A percentile compares a stretch with the other conserved stretches of the same genome.
These are phyloP conservation scores for Chaetomium olivaceum DNA, from an alignment of 2,329 filamentous ascomycete species.

Conservation along the genomic window DNA sequence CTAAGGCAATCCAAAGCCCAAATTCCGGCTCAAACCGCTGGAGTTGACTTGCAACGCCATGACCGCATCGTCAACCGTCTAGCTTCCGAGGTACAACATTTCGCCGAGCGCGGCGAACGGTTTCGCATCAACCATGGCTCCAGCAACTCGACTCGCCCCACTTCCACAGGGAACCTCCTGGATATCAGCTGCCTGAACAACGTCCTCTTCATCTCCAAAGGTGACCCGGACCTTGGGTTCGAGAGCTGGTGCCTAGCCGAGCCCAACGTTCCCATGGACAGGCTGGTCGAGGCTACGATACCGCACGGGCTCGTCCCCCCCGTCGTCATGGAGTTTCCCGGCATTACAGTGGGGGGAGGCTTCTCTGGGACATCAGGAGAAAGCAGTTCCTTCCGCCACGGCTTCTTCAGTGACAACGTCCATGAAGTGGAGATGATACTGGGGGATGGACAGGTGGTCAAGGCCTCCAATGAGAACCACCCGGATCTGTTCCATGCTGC, in stretches of 20 bases:
- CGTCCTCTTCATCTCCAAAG: background rate
- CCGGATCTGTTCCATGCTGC: slow-evolving; percentile 60
- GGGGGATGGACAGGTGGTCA: slow-evolving; percentile 56
- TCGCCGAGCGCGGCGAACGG: slow-evolving; percentile 4
- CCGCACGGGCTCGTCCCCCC: slow-evolving; percentile 58
- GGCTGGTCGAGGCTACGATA: slow-evolving; percentile 59
- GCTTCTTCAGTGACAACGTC: slow-evolving; percentile 65
- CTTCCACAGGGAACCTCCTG: background rate
- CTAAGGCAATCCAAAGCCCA: background rate
- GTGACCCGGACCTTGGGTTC: background rate
- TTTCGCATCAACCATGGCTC: background rate
- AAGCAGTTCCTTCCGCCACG: slow-evolving; percentile 65
- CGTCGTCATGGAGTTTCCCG: slow-evolving; percentile 71
- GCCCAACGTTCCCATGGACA: slow-evolving; percentile 69
- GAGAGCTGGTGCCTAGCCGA: slow-evolving; percentile 50
- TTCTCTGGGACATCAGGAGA: slow-evolving; percentile 68
- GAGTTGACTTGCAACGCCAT: background rate
- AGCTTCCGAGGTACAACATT: background rate
- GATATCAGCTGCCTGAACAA: background rate
- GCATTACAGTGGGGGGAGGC: slow-evolving; percentile 67
- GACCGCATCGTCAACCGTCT: background rate
- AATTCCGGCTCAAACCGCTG: background rate
- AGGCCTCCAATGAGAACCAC: slow-evolving; percentile 45
- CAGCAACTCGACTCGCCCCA: background rate
- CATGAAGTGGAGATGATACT: slow-evolving; percentile 64